Evolutionary conservation across 148 eudicot species (phyloP).

Genomic region (Rhododendron mucronatum): DNA sequence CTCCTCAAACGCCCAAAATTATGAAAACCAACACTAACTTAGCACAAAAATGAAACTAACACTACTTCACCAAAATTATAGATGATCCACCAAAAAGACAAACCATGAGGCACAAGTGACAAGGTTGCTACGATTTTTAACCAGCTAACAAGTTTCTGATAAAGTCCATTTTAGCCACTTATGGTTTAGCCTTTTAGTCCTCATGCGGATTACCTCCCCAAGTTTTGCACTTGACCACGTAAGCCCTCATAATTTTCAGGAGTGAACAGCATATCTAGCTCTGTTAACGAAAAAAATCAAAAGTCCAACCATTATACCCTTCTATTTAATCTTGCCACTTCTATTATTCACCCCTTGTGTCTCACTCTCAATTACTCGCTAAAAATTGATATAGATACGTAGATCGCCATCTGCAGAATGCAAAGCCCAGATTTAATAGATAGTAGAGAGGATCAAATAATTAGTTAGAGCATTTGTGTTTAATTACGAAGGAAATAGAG

Average conservation of each 20-base stretch:
- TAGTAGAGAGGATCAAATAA: too few relatives aligned
- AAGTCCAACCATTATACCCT: too few relatives aligned
- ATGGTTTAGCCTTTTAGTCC: background rate
- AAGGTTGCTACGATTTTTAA: background rate
- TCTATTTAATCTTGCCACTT: too few relatives aligned
- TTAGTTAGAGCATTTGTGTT: too few relatives aligned
- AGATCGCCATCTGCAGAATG: background rate
- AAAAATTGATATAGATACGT: background rate
- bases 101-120: background rate
- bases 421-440: background rate
- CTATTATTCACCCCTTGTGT: too few relatives aligned
- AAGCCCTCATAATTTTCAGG: background rate
- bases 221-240: background rate
- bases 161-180: background rate
- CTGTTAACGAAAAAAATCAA: background rate
- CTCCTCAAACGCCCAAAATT: background rate
- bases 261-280: background rate
- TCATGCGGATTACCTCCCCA: background rate
- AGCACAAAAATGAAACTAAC: background rate
- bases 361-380: too few relatives aligned
- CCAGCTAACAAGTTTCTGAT: background rate
- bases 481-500: too few relatives aligned
- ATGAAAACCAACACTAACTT: background rate
- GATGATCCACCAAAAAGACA: background rate
- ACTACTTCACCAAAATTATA: background rate